Evolutionary conservation across 306 rosid species (phyloP).

Genomic region (Myrica gale): DNA sequence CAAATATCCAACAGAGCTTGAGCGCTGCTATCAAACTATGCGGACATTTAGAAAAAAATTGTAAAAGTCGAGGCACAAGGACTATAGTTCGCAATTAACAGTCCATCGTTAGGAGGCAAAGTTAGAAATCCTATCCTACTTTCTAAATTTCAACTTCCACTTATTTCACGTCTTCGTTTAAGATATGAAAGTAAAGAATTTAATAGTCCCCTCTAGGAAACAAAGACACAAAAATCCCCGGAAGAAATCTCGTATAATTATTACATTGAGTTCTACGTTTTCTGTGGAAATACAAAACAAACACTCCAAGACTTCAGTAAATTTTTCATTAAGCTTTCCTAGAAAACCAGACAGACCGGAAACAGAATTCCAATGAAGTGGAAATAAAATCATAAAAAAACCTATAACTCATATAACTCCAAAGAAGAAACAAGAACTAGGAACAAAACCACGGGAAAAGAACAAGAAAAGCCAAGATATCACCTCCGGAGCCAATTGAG

Average conservation of each 20-base stretch:
- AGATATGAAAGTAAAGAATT: too few species aligned
- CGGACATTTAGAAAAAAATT: too few species aligned
- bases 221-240: neutral
- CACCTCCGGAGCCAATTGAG: neutral
- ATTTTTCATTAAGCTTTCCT: neutral
- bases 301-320: neutral
- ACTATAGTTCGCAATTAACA: constrained; percentile 1
- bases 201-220: too few species aligned
- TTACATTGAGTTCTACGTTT: neutral
- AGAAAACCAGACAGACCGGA: neutral
- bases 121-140: neutral
- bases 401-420: too few species aligned
- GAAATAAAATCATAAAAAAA: too few species aligned
- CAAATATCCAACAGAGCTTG: neutral
- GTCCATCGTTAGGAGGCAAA: neutral
- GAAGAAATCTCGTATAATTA: neutral
- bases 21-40: neutral
- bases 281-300: neutral
- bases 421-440: neutral
- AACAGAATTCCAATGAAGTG: neutral
- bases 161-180: neutral
- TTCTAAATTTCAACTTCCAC: neutral
- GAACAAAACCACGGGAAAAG: too few species aligned
- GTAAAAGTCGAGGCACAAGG: neutral
- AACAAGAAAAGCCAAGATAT: too few species aligned